These are phyloP conservation scores for Phyllostachys edulis DNA, from an alignment of 176 grass and related monocot genomes.

Conservation along the genomic window DNA sequence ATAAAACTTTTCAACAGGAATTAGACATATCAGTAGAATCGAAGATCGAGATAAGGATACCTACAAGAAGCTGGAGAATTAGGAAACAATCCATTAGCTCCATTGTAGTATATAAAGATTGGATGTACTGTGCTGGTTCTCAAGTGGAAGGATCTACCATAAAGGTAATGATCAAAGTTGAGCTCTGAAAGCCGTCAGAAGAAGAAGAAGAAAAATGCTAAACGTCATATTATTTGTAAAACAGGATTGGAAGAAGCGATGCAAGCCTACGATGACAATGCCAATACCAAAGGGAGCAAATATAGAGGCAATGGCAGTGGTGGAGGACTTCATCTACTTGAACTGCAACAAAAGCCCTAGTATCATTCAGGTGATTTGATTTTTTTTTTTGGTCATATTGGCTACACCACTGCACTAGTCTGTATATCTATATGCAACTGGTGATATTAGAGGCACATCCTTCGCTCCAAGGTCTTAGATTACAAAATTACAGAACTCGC, in stretches of 20 bases:
- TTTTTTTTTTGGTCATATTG: neutral
- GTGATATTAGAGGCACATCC: neutral
- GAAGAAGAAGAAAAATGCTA: neutral
- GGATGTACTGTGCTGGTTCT: slow-evolving; percentile 82
- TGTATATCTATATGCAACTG: neutral
- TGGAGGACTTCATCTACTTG: slow-evolving; percentile 97
- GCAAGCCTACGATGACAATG: slow-evolving; percentile 47
- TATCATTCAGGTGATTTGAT: slow-evolving; percentile 65
- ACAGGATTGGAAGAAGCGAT: slow-evolving; percentile 79
- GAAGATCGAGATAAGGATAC: slow-evolving; percentile 61
- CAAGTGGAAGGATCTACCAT: slow-evolving; percentile 74
- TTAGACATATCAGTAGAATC: slow-evolving; percentile 58
- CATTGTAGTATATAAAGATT: slow-evolving; percentile 83
- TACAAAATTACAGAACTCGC: slow-evolving; percentile 9
- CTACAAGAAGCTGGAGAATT: slow-evolving; percentile 66
- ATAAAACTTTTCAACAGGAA: slow-evolving; percentile 61
- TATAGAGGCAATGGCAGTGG: slow-evolving; percentile 71
- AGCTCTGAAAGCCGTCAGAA: slow-evolving; percentile 18
- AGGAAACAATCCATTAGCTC: slow-evolving; percentile 68
- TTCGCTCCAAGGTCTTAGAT: neutral
- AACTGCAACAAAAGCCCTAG: slow-evolving; percentile 68
- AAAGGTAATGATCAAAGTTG: slow-evolving; percentile 65
- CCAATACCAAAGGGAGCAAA: slow-evolving; percentile 54
- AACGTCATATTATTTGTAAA: slow-evolving; percentile 12
- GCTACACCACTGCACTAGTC: neutral